Conservation (phyloP, 257 asterid species). For the Mentha longifolia region DNA sequence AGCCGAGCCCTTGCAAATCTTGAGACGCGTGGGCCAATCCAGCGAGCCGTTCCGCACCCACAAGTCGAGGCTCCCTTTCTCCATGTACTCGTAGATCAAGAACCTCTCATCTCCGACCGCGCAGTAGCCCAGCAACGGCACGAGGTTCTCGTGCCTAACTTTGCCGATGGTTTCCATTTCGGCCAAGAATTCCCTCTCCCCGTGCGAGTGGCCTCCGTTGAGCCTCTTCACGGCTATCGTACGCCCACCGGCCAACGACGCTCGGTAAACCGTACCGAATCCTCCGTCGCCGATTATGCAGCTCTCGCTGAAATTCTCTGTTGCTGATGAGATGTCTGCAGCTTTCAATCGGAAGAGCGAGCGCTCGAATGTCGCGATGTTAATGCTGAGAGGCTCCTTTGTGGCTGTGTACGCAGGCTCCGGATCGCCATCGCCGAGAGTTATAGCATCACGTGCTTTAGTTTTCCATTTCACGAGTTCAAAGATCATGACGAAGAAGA, state of each 20-base stretch:
- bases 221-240: conserved; percentile 73
- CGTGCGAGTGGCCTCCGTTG: conserved; percentile 63
- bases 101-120: conserved; percentile 66
- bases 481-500: conserved; percentile 42
- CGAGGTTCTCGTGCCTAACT: conserved; percentile 69
- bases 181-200: conserved; percentile 74
- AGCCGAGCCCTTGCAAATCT: conserved; percentile 73
- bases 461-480: conserved; percentile 48
- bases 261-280: conserved; percentile 74
- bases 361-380: conserved; percentile 77
- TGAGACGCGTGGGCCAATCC: conserved; percentile 72
- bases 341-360: conserved; percentile 61
- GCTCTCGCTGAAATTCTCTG: conserved; percentile 72
- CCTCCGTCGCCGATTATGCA: conserved; percentile 82
- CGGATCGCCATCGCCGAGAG: conserved; percentile 20
- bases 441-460: conserved; percentile 34
- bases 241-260: conserved; percentile 50
- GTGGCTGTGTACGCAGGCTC: too few species aligned
- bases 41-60: conserved; percentile 66
- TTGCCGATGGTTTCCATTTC: conserved; percentile 90
- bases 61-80: conserved; percentile 76
- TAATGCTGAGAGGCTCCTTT: conserved; percentile 79
- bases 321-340: conserved; percentile 62
- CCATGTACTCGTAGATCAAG: conserved; percentile 80
- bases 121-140: conserved; percentile 71